These are phyloP conservation scores for Plasmodium billcollinsi DNA, from an alignment of 169 alveolate genomes.

Conservation along the genomic window DNA sequence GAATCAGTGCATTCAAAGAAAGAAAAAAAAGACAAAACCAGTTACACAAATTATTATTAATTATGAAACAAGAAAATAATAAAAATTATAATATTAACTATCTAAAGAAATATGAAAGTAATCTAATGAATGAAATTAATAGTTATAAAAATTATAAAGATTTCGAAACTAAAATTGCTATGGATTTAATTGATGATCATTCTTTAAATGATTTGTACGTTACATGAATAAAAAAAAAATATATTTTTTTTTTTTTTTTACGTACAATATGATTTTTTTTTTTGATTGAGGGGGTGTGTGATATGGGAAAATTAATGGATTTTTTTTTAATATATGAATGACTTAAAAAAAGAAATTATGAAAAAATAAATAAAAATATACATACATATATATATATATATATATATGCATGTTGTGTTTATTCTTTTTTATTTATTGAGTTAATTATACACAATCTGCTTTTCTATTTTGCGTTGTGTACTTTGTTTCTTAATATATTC, in stretches of 20 bases:
- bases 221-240: not conserved
- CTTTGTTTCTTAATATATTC: too few species aligned
- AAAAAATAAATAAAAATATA: too few species aligned
- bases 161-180: slow-evolving; percentile 33
- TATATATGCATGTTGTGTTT: too few species aligned
- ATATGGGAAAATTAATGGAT: too few species aligned
- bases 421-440: too few species aligned
- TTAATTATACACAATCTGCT: too few species aligned
- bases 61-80: slow-evolving; percentile 57
- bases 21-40: slow-evolving; percentile 64
- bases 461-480: too few species aligned
- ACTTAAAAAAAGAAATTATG: too few species aligned
- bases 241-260: not conserved
- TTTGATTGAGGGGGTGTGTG: not conserved
- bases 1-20: slow-evolving; percentile 30
- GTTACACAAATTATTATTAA: slow-evolving; percentile 27
- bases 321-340: too few species aligned
- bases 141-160: slow-evolving; percentile 49
- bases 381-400: too few species aligned
- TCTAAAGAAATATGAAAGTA: slow-evolving; percentile 56
- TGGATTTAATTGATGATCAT: slow-evolving; percentile 11
- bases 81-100: slow-evolving; percentile 52
- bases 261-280: not conserved
- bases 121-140: slow-evolving; percentile 33
- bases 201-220: not conserved